Conservation (phyloP, 2,329 filamentous ascomycete species). For the Cladosporium sp. region DNA sequence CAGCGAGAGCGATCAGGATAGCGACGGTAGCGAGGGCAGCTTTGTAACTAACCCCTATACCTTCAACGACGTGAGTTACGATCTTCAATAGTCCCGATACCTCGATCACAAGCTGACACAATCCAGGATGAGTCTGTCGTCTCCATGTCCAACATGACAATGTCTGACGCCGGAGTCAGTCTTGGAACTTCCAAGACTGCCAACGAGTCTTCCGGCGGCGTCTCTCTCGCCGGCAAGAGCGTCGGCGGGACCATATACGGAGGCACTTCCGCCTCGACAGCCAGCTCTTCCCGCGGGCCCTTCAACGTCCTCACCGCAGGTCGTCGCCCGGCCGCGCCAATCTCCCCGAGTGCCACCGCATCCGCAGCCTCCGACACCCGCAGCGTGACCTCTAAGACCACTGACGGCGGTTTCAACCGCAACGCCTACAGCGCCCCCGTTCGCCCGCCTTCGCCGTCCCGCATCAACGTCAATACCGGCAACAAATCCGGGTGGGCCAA, state of each 20-base stretch:
- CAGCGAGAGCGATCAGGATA: not conserved
- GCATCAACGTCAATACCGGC: not conserved
- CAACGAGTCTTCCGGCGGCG: slow-evolving; percentile 1
- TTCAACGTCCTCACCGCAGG: not conserved
- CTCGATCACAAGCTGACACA: not conserved
- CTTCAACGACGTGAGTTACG: not conserved
- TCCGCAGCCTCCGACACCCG: not conserved
- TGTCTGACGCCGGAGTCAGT: not conserved
- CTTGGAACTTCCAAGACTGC: not conserved
- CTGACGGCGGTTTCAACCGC: not conserved
- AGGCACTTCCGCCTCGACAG: not conserved
- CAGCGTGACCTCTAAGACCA: not conserved
- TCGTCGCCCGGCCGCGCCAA: not conserved
- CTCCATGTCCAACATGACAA: not conserved
- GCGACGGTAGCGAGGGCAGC: not conserved
- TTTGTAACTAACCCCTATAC: not conserved
- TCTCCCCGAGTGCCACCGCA: not conserved
- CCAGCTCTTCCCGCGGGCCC: not conserved
- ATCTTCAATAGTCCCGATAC: not conserved
- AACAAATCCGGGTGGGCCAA: not conserved
- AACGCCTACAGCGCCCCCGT: not conserved
- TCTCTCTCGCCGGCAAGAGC: not conserved
- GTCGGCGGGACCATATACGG: not conserved
- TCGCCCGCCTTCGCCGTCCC: not conserved
- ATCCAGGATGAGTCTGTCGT: not conserved